Evolutionary conservation across 257 asterid genomes (phyloP).

Genomic region (Nicotiana undulata): DNA sequence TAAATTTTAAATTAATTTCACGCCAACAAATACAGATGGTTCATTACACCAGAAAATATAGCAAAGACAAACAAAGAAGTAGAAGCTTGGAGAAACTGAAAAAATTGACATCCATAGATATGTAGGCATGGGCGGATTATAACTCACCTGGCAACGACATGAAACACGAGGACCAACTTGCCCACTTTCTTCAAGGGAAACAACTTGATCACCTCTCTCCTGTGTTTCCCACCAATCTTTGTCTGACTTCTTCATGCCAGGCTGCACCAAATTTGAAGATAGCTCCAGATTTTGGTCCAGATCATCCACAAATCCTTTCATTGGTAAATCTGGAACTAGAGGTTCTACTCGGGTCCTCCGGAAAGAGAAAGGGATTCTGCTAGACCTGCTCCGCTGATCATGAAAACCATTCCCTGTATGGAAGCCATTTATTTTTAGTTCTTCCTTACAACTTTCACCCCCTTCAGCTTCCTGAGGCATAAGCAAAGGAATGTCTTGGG

Average conservation of each 20-base stretch:
- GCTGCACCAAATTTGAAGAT: constrained; percentile 40
- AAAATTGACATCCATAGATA: neutral
- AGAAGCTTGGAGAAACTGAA: constrained; percentile 5
- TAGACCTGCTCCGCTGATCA: constrained; percentile 53
- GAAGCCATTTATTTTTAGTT: constrained; percentile 38
- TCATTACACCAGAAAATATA: neutral
- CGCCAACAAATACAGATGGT: no score
- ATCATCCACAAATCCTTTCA: constrained; percentile 92
- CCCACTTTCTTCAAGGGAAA: constrained; percentile 73
- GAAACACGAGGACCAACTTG: constrained; percentile 91
- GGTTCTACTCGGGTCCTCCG: constrained; percentile 63
- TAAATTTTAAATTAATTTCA: no score
- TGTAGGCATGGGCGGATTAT: constrained; percentile 6
- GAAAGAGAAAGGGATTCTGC: constrained; percentile 62
- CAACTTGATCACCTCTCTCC: constrained; percentile 79
- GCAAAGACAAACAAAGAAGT: neutral
- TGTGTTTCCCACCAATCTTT: constrained; percentile 92
- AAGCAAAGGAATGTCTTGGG: constrained; percentile 87
- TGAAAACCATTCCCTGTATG: constrained; percentile 27
- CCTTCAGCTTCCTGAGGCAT: constrained; percentile 86
- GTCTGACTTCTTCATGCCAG: constrained; percentile 35
- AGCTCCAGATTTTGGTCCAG: constrained; percentile 34
- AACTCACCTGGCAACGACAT: constrained; percentile 85
- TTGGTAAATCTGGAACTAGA: constrained; percentile 59
- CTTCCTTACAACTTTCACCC: constrained; percentile 36